Evolutionary conservation across 495 filamentous ascomycete species (phyloP).

Genomic region (Lindgomyces ingoldianus): DNA sequence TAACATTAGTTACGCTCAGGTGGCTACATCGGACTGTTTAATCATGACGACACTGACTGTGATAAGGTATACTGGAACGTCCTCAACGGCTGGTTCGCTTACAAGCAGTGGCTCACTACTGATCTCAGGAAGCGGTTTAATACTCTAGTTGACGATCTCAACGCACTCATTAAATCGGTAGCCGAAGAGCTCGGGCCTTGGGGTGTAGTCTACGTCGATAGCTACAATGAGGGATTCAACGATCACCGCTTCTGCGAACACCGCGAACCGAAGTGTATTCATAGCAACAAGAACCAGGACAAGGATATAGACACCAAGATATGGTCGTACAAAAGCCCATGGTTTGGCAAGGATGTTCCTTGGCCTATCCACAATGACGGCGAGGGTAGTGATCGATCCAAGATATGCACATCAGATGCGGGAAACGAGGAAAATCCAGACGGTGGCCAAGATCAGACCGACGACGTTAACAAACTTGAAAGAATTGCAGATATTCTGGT

Average conservation of each 20-base stretch:
- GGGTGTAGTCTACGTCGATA: background rate
- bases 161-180: background rate
- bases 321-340: no score
- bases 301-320: background rate
- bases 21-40: background rate
- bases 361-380: no score
- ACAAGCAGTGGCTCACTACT: background rate
- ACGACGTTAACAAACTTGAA: background rate
- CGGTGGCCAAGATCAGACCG: background rate
- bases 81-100: background rate
- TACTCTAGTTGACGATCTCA: background rate
- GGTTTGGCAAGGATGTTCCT: no score
- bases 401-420: background rate
- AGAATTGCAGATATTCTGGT: background rate
- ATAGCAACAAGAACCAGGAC: background rate
- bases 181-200: background rate
- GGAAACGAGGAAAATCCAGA: background rate
- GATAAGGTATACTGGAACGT: conserved; percentile 2
- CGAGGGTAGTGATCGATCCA: background rate
- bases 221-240: background rate
- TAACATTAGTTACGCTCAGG: background rate
- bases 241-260: background rate
- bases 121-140: background rate
- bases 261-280: background rate
- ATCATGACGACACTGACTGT: background rate